Conservation (phyloP, 177 flowering plant genomes). For the Vitis hybrid region DNA sequence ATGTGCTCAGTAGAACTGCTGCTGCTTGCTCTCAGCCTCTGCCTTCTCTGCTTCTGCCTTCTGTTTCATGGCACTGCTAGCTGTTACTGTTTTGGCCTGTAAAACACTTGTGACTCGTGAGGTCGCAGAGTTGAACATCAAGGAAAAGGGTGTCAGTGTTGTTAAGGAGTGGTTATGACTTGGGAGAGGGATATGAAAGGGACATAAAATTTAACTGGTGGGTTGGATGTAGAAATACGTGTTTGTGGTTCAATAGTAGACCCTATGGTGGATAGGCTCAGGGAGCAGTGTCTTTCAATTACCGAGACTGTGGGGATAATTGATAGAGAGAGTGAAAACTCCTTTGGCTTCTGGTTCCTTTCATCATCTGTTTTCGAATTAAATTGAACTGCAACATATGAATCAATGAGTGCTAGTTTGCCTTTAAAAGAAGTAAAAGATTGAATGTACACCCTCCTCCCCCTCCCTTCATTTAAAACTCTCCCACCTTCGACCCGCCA, state of each 20-base stretch:
- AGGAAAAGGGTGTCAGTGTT: conserved; percentile 3
- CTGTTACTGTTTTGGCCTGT: neutral
- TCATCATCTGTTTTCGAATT: neutral
- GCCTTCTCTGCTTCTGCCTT: neutral
- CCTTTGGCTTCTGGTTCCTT: too few relatives aligned
- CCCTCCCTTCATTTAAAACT: too few relatives aligned
- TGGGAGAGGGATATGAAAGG: conserved; percentile 6
- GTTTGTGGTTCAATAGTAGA: neutral
- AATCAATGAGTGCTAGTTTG: neutral
- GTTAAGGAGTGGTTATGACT: neutral
- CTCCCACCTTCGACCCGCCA: too few relatives aligned
- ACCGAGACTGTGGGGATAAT: conserved; percentile 16
- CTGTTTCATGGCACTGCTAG: too few relatives aligned
- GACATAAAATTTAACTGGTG: neutral
- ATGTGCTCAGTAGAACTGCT: neutral
- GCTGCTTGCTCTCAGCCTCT: neutral
- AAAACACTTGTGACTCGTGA: neutral
- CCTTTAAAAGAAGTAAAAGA: neutral
- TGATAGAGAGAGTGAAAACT: conserved; percentile 1
- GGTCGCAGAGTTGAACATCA: conserved; percentile 2
- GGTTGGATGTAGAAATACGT: neutral
- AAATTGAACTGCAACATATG: neutral
- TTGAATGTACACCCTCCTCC: too few relatives aligned
- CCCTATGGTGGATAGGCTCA: neutral
- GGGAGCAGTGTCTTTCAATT: conserved; percentile 14